Evolutionary conservation across 768 basidiomycete genomes (phyloP), one percentile per base, ranked within the genome.

Genomic region (Strobilomyces echinocephalus): DNA sequence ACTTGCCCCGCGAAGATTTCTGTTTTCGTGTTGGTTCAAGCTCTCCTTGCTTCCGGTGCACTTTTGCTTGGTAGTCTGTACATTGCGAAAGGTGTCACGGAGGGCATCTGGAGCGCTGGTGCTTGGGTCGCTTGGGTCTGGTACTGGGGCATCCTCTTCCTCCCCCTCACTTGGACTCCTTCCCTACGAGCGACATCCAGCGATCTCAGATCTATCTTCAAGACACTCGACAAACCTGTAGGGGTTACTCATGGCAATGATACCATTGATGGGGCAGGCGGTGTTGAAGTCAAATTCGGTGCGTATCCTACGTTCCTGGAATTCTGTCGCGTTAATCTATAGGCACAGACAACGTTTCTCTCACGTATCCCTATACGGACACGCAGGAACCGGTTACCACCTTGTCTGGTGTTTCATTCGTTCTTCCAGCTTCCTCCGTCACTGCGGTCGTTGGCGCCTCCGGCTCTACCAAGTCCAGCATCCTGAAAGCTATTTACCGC

Each of bases 241-340:
- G 94, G 95, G 55, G 82, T 97, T 56, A 82, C 86, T 58, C 91
- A 95, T 69, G 85, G 85, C 8, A 78, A 82, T 59, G 90, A 89
- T 9, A 77, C 81, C 14, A 83, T 91, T 46, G 78, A 97, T 24
- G 73, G 85, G 42, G 79, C 91, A 8, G 72, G 80, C 16, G 77
- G 84, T 48, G 86, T 93, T 4, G 84, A 87, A 66, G 88, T 97
- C 63, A 91, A 91, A 65, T 97, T 98, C 66, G 86, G 90, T 90
- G 48, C 40, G 81, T 72, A 28, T 41, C 0, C 5, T 16, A 24
- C 10, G 9, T 2, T 34, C 16, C 5, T 24, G n/a, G 2, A 5
- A 4, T 20, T 11, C 2, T n/a, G 15, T 33, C 18, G 4, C 10
- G 2, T 54, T 67, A 15, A 59, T 33, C 5, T 7, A 12, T 12